phyloP scores from a whole-genome alignment of 163 green algal species.

The Trebouxia gelatinosa region DNA sequence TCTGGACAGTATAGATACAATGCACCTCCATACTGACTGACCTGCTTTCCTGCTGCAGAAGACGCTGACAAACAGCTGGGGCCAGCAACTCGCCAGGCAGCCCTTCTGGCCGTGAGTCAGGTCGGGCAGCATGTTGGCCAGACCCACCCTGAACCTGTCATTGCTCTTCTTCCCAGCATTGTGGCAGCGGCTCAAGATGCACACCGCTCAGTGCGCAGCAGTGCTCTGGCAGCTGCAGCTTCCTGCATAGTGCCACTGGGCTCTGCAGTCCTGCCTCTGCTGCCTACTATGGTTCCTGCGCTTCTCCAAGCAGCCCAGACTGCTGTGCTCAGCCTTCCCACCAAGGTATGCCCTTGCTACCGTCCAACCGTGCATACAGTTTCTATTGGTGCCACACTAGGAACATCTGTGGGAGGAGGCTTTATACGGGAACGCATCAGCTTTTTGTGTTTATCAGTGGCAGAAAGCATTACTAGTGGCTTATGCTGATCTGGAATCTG shows the following conservation, averaged over 20 bases:
- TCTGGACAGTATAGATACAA: too few relatives aligned
- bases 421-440: too few relatives aligned
- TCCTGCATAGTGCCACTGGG: conserved; percentile 48
- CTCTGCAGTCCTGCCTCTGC: conserved; percentile 54
- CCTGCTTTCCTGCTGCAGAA: too few relatives aligned
- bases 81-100: conserved; percentile 39
- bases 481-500: too few relatives aligned
- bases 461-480: too few relatives aligned
- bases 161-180: conserved; percentile 47
- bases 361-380: too few relatives aligned
- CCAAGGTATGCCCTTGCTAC: too few relatives aligned
- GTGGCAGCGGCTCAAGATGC: conserved; percentile 38
- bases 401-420: too few relatives aligned
- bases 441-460: too few relatives aligned
- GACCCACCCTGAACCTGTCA: conserved; percentile 35
- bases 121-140: conserved; percentile 52
- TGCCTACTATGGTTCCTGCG: conserved; percentile 55
- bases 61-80: neutral
- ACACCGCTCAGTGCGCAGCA: conserved; percentile 58
- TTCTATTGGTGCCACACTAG: too few relatives aligned
- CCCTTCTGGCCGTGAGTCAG: conserved; percentile 52
- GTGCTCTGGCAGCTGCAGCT: conserved; percentile 55
- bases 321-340: neutral
- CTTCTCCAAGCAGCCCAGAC: conserved; percentile 42
- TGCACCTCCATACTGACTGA: too few relatives aligned